Evolutionary conservation across 495 filamentous ascomycete species (phyloP), one percentile per base, ranked within the genome.

Genomic region (Chaetomium tenue): DNA sequence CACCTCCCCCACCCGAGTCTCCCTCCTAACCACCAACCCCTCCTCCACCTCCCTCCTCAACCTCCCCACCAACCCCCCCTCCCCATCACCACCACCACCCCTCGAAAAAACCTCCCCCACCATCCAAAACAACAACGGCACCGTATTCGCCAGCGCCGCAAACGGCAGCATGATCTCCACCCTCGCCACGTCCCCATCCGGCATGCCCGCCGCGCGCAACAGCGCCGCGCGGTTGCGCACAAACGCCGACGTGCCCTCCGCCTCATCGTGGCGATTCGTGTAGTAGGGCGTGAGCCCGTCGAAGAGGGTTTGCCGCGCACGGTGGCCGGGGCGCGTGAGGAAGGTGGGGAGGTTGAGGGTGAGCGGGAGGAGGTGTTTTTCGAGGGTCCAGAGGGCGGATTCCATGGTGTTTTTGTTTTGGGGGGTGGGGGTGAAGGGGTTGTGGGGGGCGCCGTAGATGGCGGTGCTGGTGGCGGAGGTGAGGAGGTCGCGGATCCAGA

Each of bases 91-190:
- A n/a, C n/a, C 23, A 6, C 52, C 58, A 28, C 20, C 46, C 16
- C 58, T 37, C 9, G 55, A 42, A 13, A 70, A 40, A 1, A 68
- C 58, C 28, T 44, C 23, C 5, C 33, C 23, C 5, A 68, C 33
- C 12, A 62, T 5, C 66, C 62, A 68, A 28, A 65, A 68, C 42
- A 68, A 18, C 20, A 37, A 20, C 22, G 66, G 66, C 30, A 63
- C 66, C 4, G 66, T 65, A 39, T 68, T 68, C 28, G 53, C 58
- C 53, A 68, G 37, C 8, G 52, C 66, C 47, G 66, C 66, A 15
- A 68, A 62, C 26, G 66, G 66, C 57, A 68, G n/a, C 30, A 65
- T 33, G 0, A 62, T 53, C 54, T 68, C 66, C 22, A 68, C 1
- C 18, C 44, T 13, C 16, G 58, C 58, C 11, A 63, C 28, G 42